These are phyloP conservation scores for Lasiodiplodia theobromae DNA, from an alignment of 2,329 filamentous ascomycete genomes.

Conservation along the genomic window DNA sequence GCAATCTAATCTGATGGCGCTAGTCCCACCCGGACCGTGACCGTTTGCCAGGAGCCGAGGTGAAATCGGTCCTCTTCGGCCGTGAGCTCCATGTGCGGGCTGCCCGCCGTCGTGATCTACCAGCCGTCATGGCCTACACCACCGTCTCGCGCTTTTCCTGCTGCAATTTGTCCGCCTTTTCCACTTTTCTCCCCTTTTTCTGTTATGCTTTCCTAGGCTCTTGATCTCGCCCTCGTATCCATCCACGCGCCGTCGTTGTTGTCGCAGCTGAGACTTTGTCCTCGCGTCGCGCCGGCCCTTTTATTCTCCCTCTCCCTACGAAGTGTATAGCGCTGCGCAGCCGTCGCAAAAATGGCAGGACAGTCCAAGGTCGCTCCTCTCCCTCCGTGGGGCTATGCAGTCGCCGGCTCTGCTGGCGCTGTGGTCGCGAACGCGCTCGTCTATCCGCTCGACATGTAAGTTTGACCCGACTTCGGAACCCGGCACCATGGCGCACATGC, in stretches of 20 bases:
- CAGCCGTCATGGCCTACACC: slow-evolving; percentile 21
- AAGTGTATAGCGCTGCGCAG: neutral
- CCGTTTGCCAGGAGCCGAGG: slow-evolving; percentile 25
- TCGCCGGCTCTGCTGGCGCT: slow-evolving; percentile 90
- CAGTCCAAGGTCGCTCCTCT: slow-evolving; percentile 72
- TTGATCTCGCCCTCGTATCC: neutral
- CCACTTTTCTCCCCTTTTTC: slow-evolving; percentile 8
- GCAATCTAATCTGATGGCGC: slow-evolving; percentile 24
- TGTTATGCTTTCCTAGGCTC: slow-evolving; percentile 16
- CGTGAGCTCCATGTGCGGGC: slow-evolving; percentile 28
- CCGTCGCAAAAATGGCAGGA: slow-evolving; percentile 55
- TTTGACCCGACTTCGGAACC: slow-evolving; percentile 32
- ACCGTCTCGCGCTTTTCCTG: slow-evolving; percentile 13
- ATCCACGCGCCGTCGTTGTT: neutral
- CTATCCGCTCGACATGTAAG: slow-evolving; percentile 96
- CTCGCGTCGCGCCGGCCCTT: no score
- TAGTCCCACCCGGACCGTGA: neutral
- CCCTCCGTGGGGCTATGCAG: slow-evolving; percentile 90
- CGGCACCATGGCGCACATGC: slow-evolving; percentile 13
- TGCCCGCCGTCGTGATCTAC: slow-evolving; percentile 23
- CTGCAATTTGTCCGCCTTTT: slow-evolving; percentile 10
- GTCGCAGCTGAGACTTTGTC: neutral
- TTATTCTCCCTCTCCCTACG: slow-evolving; percentile 19
- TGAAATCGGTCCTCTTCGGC: slow-evolving; percentile 27
- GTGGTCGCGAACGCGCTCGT: slow-evolving; percentile 94